Percentiles rank a stretch among this genome's conserved stretches.
phyloP scores from a whole-genome alignment of 129 eudicot genomes.

The Centrapalus pauciflorus region DNA sequence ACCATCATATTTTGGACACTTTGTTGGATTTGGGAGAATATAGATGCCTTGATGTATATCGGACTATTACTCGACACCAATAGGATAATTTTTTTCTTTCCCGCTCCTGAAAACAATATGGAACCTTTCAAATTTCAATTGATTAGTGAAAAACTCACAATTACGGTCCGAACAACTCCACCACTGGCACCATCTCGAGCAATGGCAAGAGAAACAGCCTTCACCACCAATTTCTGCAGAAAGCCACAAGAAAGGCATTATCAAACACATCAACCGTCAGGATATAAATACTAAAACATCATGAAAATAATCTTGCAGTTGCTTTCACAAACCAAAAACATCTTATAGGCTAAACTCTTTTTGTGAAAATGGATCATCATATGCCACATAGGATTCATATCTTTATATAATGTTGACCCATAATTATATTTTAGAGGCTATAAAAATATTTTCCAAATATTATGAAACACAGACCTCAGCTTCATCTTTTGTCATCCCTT shows the following conservation, averaged over 20 bases:
- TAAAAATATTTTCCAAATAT: slow-evolving; percentile 35
- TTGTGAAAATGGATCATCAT: not conserved
- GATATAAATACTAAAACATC: not conserved
- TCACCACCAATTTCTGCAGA: slow-evolving; percentile 69
- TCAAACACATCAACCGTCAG: too few relatives aligned
- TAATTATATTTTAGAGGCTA: not conserved
- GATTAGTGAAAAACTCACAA: too few relatives aligned
- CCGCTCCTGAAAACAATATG: too few relatives aligned
- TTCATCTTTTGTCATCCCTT: slow-evolving; percentile 88
- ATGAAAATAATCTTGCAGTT: too few relatives aligned
- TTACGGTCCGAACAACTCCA: slow-evolving; percentile 96
- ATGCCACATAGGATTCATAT: not conserved
- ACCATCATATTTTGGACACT: too few relatives aligned
- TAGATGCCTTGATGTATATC: not conserved
- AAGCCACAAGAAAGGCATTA: too few relatives aligned
- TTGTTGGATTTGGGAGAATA: too few relatives aligned
- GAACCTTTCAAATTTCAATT: too few relatives aligned
- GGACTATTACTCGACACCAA: too few relatives aligned
- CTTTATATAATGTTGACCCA: not conserved
- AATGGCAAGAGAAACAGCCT: slow-evolving; percentile 96
- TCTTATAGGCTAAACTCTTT: not conserved
- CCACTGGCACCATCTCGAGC: slow-evolving; percentile 99
- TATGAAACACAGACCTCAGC: slow-evolving; percentile 71
- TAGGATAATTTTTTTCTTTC: too few relatives aligned
- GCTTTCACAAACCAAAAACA: not conserved